Conservation (phyloP, 306 rosid species). For the Dryas alaskensis region DNA sequence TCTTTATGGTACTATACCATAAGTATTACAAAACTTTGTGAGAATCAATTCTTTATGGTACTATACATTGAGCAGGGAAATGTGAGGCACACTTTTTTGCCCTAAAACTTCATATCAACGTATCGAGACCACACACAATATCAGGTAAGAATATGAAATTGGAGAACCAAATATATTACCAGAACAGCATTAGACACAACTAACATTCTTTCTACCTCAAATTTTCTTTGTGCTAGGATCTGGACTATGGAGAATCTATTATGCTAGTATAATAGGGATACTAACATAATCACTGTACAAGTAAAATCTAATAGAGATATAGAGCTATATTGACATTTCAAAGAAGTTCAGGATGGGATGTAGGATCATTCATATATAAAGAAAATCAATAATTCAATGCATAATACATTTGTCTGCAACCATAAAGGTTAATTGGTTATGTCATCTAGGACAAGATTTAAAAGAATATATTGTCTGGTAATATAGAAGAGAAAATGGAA, state of each 20-base stretch:
- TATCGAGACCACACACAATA: not conserved
- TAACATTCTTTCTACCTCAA: not conserved
- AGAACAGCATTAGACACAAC: not conserved
- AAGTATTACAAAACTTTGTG: not conserved
- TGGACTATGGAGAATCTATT: not conserved
- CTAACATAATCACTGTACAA: not conserved
- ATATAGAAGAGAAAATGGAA: conserved; percentile 15
- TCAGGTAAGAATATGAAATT: not conserved
- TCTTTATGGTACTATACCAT: not conserved
- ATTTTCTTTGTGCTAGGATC: not conserved
- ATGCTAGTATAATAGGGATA: not conserved
- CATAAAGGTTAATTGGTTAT: not conserved
- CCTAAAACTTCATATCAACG: not conserved
- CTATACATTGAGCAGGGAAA: no score
- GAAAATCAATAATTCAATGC: not conserved
- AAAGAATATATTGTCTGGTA: not conserved
- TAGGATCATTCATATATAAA: not conserved
- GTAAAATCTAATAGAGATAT: not conserved
- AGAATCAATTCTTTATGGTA: not conserved
- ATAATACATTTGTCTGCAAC: not conserved
- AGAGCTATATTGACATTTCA: not conserved
- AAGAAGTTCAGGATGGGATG: not conserved
- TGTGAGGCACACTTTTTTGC: not conserved
- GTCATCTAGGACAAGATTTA: conserved; percentile 9
- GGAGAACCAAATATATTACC: not conserved